Evolutionary conservation across 345 rosid species (phyloP), one percentile per base, ranked within the genome.

Genomic region (Gossypium longicalyx): DNA sequence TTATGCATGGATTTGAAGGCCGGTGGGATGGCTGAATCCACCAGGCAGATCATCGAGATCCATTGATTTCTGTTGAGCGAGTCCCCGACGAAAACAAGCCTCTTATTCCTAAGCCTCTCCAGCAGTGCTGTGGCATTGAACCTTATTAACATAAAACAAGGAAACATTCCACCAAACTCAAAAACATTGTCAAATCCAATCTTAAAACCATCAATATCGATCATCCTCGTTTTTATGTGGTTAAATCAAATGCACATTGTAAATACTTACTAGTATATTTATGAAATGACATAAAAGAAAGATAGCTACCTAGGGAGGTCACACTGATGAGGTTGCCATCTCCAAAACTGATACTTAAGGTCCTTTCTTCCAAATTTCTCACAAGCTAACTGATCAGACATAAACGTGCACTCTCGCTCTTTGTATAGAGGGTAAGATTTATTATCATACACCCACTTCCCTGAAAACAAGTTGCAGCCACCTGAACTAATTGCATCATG

Each of bases 21-120:
- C 1, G 86, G 81, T 78, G 86, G 85, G 67, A 95, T 77, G 56
- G 80, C 82, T 0, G 97, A 87, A 51, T 89, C 92, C 74, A 87
- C 86, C 80, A 95, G 81, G 81, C 98, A 95, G 62, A 89, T 77
- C 97, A 95, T 90, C 22, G 99, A 95, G 43, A 91, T 88, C 99
- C 99, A 93, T 29, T 95, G 98, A 76, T 88, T 89, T 80, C 97
- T 83, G 71, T 95, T 91, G 80, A 95, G 77, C 4, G 99, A 95
- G 73, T 95, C 99, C 57, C 97, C 98, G 7, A 91, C 99, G 72
- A 84, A 93, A 78, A 91, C 89, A 53, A 93, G 89, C 83, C 99
- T 88, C 86, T 91, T 95, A 79, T 91, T 89, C 86, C 90, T 95
- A 72, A 95, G 82, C 78, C 78, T 88, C 80, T 89, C 92, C 83